A percentile compares a stretch with the other conserved stretches of the same genome.
Evolutionary conservation across 805 yeast genomes (phyloP).

Genomic region (Clavispora fructus): DNA sequence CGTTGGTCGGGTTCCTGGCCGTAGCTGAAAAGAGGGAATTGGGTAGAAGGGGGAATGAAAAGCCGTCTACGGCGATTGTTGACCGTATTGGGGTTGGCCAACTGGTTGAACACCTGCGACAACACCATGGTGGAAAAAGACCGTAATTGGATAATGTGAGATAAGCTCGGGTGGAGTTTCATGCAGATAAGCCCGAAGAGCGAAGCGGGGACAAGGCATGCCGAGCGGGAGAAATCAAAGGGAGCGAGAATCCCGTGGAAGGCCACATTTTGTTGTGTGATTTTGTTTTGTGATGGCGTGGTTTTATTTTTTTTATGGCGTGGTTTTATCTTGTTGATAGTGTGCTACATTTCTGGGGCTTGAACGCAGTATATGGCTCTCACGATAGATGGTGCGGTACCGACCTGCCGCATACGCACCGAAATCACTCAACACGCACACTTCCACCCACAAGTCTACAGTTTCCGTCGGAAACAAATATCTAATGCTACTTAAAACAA

Average conservation of each 20-base stretch:
- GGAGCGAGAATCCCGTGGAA: too few relatives aligned
- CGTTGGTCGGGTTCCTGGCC: slow-evolving; percentile 42
- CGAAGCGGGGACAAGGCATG: background rate
- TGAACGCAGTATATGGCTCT: too few relatives aligned
- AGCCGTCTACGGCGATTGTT: slow-evolving; percentile 34
- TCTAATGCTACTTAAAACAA: slow-evolving; percentile 28
- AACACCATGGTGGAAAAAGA: slow-evolving; percentile 29
- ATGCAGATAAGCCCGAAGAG: background rate
- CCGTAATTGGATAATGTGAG: background rate
- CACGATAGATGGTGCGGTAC: too few relatives aligned
- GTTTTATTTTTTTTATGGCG: too few relatives aligned
- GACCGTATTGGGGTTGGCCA: slow-evolving; percentile 35
- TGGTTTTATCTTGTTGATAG: too few relatives aligned
- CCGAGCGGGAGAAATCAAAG: background rate
- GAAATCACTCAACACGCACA: too few relatives aligned
- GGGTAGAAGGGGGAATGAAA: slow-evolving; percentile 41
- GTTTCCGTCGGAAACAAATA: background rate
- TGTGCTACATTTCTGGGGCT: too few relatives aligned
- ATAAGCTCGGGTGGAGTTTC: background rate
- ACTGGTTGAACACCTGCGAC: slow-evolving; percentile 33
- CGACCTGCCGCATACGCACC: background rate
- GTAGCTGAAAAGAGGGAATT: slow-evolving; percentile 36
- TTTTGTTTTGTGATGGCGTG: too few relatives aligned
- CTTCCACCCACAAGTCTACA: too few relatives aligned
- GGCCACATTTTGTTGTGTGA: too few relatives aligned